A percentile compares a stretch with the other conserved stretches of the same genome.
phyloP scores from a whole-genome alignment of 257 asterid species.

The Sherardia arvensis region DNA sequence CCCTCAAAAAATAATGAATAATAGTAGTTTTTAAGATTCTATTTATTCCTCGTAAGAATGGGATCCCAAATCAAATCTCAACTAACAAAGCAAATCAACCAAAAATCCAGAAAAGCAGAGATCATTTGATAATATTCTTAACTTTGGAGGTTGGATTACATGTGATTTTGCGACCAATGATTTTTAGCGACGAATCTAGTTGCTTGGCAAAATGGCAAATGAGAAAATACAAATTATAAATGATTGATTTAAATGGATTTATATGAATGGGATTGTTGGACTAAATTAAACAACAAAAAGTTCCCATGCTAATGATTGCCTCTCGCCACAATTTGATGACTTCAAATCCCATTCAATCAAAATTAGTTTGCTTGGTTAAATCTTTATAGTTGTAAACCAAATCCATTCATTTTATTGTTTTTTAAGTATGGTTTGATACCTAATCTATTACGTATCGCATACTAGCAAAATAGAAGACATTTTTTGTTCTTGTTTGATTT shows the following conservation, averaged over 20 bases:
- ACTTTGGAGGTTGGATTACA: neutral
- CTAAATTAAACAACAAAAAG: constrained; percentile 2
- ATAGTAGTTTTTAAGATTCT: too few species aligned
- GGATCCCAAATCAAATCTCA: neutral
- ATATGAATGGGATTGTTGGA: constrained; percentile 16
- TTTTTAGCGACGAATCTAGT: neutral
- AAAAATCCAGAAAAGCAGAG: neutral
- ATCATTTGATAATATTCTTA: neutral
- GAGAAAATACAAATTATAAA: neutral
- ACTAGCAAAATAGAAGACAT: too few species aligned
- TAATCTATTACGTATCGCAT: too few species aligned
- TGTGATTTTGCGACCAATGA: neutral
- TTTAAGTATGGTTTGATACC: too few species aligned
- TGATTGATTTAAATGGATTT: constrained; percentile 1
- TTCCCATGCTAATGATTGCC: constrained; percentile 40
- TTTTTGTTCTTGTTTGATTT: too few species aligned
- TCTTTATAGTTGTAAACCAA: neutral
- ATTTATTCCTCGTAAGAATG: neutral
- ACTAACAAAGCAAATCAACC: neutral
- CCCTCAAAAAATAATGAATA: too few species aligned
- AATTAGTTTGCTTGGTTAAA: neutral
- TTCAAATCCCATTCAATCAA: constrained; percentile 5
- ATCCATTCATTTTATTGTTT: too few species aligned
- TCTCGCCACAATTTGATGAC: constrained; percentile 22
- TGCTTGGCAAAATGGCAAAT: neutral